These are phyloP conservation scores for Leccinellum luteum DNA, from an alignment of 768 basidiomycete genomes.

Conservation along the genomic window DNA sequence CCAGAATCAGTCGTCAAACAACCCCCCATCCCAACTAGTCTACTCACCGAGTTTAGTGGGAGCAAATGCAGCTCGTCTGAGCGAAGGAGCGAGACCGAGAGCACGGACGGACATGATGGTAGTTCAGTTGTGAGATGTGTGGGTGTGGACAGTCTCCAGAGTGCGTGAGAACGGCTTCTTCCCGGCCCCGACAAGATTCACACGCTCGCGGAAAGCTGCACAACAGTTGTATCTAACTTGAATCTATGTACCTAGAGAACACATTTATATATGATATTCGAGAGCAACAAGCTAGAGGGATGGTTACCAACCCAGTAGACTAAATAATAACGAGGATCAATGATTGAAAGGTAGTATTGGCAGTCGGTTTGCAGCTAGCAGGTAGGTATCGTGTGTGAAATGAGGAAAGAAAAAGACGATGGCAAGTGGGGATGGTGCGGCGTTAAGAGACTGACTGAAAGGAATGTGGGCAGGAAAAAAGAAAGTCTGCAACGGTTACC, in stretches of 20 bases:
- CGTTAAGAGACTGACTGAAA: slow-evolving; percentile 1
- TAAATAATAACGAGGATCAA: background rate
- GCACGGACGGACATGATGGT: slow-evolving; percentile 47
- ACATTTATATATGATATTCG: slow-evolving; percentile 9
- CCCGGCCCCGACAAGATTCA: slow-evolving; percentile 8
- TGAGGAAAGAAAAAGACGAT: background rate
- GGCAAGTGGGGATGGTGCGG: background rate
- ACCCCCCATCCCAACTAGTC: background rate
- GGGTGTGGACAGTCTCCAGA: background rate
- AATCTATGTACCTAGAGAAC: background rate
- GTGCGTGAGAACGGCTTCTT: slow-evolving; percentile 19
- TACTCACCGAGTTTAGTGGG: slow-evolving; percentile 10
- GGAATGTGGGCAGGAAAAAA: background rate
- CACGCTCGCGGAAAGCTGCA: background rate
- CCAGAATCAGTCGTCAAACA: background rate
- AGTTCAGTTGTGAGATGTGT: slow-evolving; percentile 11
- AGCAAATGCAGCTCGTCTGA: slow-evolving; percentile 49
- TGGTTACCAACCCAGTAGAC: background rate
- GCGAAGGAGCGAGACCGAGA: slow-evolving; percentile 55
- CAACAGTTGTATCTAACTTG: background rate
- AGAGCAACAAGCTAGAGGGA: slow-evolving; percentile 11
- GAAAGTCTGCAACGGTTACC: slow-evolving; percentile 14
- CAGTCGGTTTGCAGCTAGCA: slow-evolving; percentile 12
- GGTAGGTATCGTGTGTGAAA: slow-evolving; percentile 14
- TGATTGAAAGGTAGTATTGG: slow-evolving; percentile 2